Evolutionary conservation across 768 basidiomycete species (phyloP).

Genomic region (Tremella yokohamensis): DNA sequence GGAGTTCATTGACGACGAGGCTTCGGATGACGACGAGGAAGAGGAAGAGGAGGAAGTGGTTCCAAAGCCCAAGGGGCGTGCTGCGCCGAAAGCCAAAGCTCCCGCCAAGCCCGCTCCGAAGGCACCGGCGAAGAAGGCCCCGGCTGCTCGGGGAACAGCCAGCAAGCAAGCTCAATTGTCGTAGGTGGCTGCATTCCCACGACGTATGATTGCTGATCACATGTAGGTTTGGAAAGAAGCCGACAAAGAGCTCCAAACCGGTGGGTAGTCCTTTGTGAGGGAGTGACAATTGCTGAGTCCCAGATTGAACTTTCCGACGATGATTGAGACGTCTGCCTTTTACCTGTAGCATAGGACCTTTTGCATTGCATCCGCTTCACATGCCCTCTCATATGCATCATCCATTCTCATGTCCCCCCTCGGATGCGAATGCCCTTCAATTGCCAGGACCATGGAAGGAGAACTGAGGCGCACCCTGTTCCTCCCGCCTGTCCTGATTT

Average conservation of each 20-base stretch:
- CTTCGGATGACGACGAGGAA: conserved; percentile 38
- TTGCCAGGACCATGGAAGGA: neutral
- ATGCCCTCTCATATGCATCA: neutral
- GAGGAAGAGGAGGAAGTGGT: conserved; percentile 43
- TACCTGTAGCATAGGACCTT: too few species aligned
- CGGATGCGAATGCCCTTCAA: neutral
- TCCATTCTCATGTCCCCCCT: neutral
- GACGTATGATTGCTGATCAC: neutral
- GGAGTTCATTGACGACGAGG: conserved; percentile 15
- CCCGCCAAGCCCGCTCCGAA: conserved; percentile 56
- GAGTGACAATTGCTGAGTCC: neutral
- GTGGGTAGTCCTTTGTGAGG: conserved; percentile 8
- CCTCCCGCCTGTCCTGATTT: too few species aligned
- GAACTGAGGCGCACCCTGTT: too few species aligned
- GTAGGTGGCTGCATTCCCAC: neutral
- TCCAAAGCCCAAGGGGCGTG: conserved; percentile 14
- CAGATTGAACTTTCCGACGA: conserved; percentile 28
- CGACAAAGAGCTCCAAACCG: conserved; percentile 22
- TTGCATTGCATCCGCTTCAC: too few species aligned
- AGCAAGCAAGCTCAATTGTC: conserved; percentile 9
- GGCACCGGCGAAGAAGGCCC: conserved; percentile 55
- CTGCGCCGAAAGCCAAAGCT: conserved; percentile 13
- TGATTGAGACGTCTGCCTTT: neutral
- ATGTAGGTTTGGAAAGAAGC: conserved; percentile 24
- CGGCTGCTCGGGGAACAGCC: conserved; percentile 10